Evolutionary conservation across 306 rosid species (phyloP).

Genomic region (Lathyrus aphaca): DNA sequence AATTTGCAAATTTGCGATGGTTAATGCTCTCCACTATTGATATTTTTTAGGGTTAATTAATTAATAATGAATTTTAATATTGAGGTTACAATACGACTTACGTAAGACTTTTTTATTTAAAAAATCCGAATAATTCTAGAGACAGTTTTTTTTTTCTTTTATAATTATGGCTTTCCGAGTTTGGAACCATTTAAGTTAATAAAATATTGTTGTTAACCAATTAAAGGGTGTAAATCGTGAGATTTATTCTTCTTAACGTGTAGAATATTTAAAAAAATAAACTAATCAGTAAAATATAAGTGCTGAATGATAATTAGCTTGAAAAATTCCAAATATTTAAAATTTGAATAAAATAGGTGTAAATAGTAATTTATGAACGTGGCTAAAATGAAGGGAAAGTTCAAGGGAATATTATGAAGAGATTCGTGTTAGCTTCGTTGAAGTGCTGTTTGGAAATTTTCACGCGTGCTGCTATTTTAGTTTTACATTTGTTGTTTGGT

Average conservation of each 20-base stretch:
- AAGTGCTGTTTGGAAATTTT: too few species aligned
- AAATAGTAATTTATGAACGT: not conserved
- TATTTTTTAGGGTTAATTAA: not conserved
- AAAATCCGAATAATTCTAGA: not conserved
- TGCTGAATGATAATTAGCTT: not conserved
- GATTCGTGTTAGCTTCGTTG: too few species aligned
- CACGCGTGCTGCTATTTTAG: too few species aligned
- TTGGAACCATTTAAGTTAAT: not conserved
- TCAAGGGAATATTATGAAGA: not conserved
- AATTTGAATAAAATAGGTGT: not conserved
- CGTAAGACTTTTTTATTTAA: not conserved
- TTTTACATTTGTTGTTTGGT: too few species aligned
- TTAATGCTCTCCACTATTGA: not conserved
- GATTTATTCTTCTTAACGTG: not conserved
- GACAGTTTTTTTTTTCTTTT: not conserved
- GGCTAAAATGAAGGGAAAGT: not conserved
- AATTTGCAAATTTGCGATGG: not conserved
- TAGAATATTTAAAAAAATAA: not conserved
- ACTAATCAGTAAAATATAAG: not conserved
- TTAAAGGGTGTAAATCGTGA: not conserved
- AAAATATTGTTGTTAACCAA: conserved; percentile 1
- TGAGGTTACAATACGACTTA: not conserved
- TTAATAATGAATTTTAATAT: not conserved
- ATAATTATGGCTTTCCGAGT: conserved; percentile 3
- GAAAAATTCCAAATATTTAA: not conserved